These are phyloP conservation scores for Aspergillus brasiliensis DNA, from an alignment of 2,329 filamentous ascomycete genomes.

Conservation along the genomic window DNA sequence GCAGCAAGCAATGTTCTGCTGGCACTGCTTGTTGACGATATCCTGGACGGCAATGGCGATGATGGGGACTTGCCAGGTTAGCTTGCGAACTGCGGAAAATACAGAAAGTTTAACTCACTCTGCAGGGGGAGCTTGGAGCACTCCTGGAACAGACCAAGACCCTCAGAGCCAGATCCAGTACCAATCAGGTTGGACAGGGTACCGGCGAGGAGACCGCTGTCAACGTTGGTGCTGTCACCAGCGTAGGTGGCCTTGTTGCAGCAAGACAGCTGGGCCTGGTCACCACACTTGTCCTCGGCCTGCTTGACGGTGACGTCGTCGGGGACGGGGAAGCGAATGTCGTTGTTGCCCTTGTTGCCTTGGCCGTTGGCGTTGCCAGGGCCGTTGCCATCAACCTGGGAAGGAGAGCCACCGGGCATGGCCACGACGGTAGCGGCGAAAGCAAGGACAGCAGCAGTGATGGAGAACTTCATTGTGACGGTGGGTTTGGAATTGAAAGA, in stretches of 20 bases:
- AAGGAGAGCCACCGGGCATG: slow-evolving; percentile 23
- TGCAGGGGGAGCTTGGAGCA: slow-evolving; percentile 43
- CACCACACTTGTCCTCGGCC: slow-evolving; percentile 43
- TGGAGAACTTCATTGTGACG: slow-evolving; percentile 43
- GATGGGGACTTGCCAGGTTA: slow-evolving; percentile 32
- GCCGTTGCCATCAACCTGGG: slow-evolving; percentile 21
- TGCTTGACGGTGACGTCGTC: slow-evolving; percentile 38
- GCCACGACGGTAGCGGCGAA: slow-evolving; percentile 38
- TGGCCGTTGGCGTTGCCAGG: slow-evolving; percentile 27
- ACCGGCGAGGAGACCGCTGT: slow-evolving; percentile 36
- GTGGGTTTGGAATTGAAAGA: slow-evolving; percentile 35
- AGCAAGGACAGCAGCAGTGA: slow-evolving; percentile 36
- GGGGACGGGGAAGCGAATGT: slow-evolving; percentile 37
- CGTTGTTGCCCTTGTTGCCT: slow-evolving; percentile 36
- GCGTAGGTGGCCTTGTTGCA: slow-evolving; percentile 43
- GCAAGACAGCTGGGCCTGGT: slow-evolving; percentile 42
- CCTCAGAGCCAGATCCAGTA: slow-evolving; percentile 34
- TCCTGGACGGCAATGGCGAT: slow-evolving; percentile 35
- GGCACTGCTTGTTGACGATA: slow-evolving; percentile 42
- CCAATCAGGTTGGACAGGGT: slow-evolving; percentile 38
- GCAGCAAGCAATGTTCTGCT: slow-evolving; percentile 46
- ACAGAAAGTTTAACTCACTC: too few species aligned
- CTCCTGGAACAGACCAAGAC: slow-evolving; percentile 44
- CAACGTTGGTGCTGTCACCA: slow-evolving; percentile 37
- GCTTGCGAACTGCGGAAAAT: too few species aligned